Conservation (phyloP, 441 rosid species). For the Viola pubescens region DNA sequence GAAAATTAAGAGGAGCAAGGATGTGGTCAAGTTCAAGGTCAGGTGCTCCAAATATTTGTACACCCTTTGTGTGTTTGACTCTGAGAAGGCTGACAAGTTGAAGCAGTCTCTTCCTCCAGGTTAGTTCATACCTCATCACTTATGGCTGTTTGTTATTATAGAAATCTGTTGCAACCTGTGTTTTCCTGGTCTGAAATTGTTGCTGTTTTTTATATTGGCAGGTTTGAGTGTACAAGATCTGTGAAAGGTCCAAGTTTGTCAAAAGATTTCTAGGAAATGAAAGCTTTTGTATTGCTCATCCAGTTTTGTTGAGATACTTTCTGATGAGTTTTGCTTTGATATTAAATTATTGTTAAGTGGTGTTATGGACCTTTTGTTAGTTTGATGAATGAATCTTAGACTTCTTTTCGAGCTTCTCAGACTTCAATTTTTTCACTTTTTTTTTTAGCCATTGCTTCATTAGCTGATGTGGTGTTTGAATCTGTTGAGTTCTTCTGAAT, state of each 20-base stretch:
- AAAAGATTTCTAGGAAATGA: neutral
- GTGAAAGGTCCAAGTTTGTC: constrained; percentile 18
- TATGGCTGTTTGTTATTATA: neutral
- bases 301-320: neutral
- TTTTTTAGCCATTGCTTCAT: neutral
- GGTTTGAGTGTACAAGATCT: constrained; percentile 69
- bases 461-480: too few relatives aligned
- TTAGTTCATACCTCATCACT: constrained; percentile 4
- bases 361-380: neutral
- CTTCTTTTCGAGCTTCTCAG: neutral
- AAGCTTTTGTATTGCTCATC: neutral
- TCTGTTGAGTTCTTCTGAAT: too few relatives aligned
- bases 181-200: neutral
- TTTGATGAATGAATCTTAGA: neutral
- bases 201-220: constrained; percentile 13
- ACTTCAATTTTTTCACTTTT: neutral
- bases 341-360: neutral
- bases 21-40: constrained; percentile 76
- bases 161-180: neutral
- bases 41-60: constrained; percentile 74
- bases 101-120: constrained; percentile 94
- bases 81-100: constrained; percentile 79
- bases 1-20: constrained; percentile 73
- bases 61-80: constrained; percentile 69
- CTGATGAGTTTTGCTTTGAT: constrained; percentile 1